Base-by-base conservation (phyloP, 2,329 filamentous ascomycete genomes). In the Lecanoromycetidae sp. region DNA sequence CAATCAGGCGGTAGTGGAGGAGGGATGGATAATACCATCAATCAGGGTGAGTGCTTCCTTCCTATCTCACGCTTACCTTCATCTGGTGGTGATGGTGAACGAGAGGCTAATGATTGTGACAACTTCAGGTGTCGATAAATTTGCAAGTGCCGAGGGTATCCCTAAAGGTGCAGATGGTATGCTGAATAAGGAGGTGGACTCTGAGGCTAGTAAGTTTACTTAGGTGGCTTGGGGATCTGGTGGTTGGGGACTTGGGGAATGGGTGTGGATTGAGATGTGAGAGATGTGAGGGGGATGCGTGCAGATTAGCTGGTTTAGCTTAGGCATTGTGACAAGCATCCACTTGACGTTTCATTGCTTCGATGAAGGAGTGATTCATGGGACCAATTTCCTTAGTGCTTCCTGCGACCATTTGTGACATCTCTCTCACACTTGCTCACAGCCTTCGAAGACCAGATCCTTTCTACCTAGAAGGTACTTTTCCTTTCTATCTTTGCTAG, bases 131-230 rank as follows among this genome's bases (percentile, higher is more conserved):
- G 44, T 46, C 9, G 44, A 46, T 13, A 25, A 46, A 4, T 5
- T 46, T 15, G 35, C 35, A 0, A 39, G 27, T 10, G n/a, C 13
- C 9, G 44, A 46, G 13, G 44, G 44, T 12, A 27, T 46, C 5
- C 44, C 44, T 6, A 15, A 22, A 3, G 25, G 22, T 15, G 43
- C 43, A n/a, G 44, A 46, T 26, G 20, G 35, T 3, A 25, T 17
- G 1, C 26, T 46, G n/a, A 46, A 46, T 19, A 46, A 46, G 35
- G 44, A 46, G 12, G 44, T 46, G 8, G 36, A 46, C n/a, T 7
- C 26, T n/a, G 44, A 46, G 44, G 44, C 39, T 3, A 38, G 23
- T 8, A 46, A 46, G n/a, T 39, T 45, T 22, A n/a, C 25, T 12
- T 45, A 25, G 25, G 33, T 7, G 32, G 30, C 8, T 27, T 20